Conservation (phyloP, 2,329 filamentous ascomycete genomes). For the Epichloe sp. region DNA sequence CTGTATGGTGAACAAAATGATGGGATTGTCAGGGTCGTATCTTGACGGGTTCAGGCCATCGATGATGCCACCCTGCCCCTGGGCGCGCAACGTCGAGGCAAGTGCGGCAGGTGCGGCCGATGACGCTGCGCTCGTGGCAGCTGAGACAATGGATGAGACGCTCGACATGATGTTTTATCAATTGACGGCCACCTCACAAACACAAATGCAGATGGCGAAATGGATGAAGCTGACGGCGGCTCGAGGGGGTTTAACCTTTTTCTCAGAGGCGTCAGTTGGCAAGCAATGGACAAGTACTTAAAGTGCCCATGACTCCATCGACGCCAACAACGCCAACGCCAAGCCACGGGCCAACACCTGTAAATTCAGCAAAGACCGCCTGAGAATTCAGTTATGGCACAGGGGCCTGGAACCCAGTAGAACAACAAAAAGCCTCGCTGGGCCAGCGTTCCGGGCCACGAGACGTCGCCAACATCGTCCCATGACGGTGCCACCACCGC, state of each 20-base stretch:
- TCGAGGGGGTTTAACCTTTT: neutral
- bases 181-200: neutral
- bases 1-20: conserved; percentile 68
- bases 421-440: neutral
- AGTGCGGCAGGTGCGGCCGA: conserved; percentile 12
- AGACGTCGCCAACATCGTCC: neutral
- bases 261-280: neutral
- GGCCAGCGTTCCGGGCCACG: neutral
- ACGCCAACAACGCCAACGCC: neutral
- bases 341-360: neutral
- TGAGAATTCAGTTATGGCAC: neutral
- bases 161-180: neutral
- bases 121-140: conserved; percentile 13
- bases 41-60: conserved; percentile 56
- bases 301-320: neutral
- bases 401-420: too few relatives aligned
- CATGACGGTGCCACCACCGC: neutral
- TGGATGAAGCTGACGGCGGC: neutral
- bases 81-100: conserved; percentile 17
- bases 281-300: neutral
- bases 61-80: conserved; percentile 48
- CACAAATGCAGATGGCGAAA: neutral
- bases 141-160: conserved; percentile 8
- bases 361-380: too few relatives aligned
- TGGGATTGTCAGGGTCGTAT: conserved; percentile 58